Conservation (phyloP, 805 yeast species). For the Limtongozyma cylindracea region DNA sequence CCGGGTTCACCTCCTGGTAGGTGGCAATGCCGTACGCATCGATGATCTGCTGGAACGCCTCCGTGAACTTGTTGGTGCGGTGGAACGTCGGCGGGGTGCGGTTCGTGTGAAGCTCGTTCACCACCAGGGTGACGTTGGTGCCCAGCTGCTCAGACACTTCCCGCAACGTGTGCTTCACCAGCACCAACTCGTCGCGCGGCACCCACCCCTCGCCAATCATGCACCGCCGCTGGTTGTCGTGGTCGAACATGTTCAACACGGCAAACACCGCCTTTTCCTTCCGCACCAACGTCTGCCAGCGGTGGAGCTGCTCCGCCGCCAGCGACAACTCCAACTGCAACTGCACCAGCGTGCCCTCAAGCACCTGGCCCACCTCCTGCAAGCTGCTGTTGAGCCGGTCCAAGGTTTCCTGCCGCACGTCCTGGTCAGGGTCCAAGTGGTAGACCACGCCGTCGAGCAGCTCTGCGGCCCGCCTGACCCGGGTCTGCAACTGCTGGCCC, state of each 20-base stretch:
- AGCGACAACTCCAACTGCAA: too few species aligned
- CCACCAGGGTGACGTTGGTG: slow-evolving; percentile 9
- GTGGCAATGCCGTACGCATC: slow-evolving; percentile 91
- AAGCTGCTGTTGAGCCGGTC: too few species aligned
- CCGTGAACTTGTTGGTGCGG: slow-evolving; percentile 83
- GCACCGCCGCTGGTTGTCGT: slow-evolving; percentile 61
- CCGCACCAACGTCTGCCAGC: slow-evolving; percentile 13
- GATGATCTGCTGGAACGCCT: slow-evolving; percentile 78
- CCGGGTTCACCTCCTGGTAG: slow-evolving; percentile 91
- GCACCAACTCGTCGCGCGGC: slow-evolving; percentile 50
- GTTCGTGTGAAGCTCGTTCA: slow-evolving; percentile 42
- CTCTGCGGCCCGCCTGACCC: slow-evolving; percentile 11
- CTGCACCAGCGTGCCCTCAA: too few species aligned
- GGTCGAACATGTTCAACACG: slow-evolving; percentile 56
- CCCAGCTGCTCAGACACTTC: slow-evolving; percentile 1
- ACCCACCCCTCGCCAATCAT: slow-evolving; percentile 94
- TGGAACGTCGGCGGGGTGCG: slow-evolving; percentile 88
- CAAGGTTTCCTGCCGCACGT: too few species aligned
- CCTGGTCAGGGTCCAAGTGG: slow-evolving; percentile 10
- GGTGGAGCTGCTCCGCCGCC: background rate
- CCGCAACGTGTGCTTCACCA: slow-evolving; percentile 15
- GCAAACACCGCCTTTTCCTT: slow-evolving; percentile 71
- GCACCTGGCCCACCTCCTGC: too few species aligned
- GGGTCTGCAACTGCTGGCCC: slow-evolving; percentile 11
- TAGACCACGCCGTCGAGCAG: slow-evolving; percentile 13